Evolutionary conservation across 2,329 filamentous ascomycete genomes (phyloP).

Genomic region (Aspergillus thermomutatus): DNA sequence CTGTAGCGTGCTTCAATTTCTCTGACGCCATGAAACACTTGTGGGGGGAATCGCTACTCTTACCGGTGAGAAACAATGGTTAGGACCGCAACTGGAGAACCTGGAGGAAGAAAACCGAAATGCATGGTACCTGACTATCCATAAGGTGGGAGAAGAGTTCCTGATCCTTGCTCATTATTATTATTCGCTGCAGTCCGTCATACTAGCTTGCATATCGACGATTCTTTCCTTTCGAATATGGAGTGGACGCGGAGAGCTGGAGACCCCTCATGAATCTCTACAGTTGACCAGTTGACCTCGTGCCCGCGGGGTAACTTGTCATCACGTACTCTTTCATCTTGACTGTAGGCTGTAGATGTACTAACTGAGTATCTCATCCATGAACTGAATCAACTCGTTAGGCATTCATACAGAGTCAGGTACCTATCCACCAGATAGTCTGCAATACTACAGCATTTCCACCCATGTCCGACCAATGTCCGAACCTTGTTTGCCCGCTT

Average conservation of each 20-base stretch:
- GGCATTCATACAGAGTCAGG: background rate
- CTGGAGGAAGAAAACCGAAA: background rate
- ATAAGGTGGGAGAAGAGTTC: background rate
- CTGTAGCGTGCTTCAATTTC: conserved; percentile 5
- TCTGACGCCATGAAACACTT: conserved; percentile 27
- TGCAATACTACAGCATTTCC: background rate
- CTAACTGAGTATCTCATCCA: no score
- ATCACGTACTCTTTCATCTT: background rate
- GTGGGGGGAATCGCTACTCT: conserved; percentile 12
- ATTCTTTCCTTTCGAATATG: background rate
- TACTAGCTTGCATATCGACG: background rate
- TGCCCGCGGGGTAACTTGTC: background rate
- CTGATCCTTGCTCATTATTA: background rate
- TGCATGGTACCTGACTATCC: background rate
- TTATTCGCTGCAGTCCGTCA: background rate
- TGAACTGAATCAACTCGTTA: background rate
- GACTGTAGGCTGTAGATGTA: background rate
- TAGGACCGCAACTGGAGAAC: conserved; percentile 1
- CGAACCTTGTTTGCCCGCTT: background rate
- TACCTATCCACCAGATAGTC: background rate
- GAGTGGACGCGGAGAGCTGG: background rate
- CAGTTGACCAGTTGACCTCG: background rate
- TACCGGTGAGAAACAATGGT: conserved; percentile 13
- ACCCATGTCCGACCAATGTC: background rate
- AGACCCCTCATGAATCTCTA: background rate